These are phyloP conservation scores for Penicillium palitans DNA, from an alignment of 2,329 filamentous ascomycete genomes.

Conservation along the genomic window DNA sequence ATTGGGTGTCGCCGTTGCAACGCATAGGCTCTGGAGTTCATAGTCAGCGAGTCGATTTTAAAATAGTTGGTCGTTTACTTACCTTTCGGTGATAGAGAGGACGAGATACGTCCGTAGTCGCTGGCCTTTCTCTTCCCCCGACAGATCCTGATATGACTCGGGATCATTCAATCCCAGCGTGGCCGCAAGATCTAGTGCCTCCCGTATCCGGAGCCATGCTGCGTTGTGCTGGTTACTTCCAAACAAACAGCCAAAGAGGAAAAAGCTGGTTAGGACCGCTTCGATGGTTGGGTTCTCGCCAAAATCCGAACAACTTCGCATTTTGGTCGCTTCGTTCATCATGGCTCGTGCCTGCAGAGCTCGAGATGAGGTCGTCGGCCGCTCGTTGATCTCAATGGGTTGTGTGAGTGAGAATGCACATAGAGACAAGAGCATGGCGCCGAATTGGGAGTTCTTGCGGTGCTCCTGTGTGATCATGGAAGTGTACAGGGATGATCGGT, in stretches of 20 bases:
- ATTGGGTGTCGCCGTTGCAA: constrained; percentile 46
- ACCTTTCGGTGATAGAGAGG: constrained; percentile 41
- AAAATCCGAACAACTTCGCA: constrained; percentile 46
- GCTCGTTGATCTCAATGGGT: constrained; percentile 47
- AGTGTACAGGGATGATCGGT: constrained; percentile 44
- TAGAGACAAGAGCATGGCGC: constrained; percentile 45
- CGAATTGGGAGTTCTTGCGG: constrained; percentile 45
- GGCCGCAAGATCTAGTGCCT: constrained; percentile 56
- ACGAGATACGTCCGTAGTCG: constrained; percentile 40
- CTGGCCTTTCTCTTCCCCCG: constrained; percentile 42
- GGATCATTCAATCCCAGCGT: constrained; percentile 45
- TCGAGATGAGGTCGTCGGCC: constrained; percentile 36
- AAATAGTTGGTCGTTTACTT: neutral
- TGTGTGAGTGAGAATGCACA: constrained; percentile 49
- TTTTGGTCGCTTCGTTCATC: constrained; percentile 46
- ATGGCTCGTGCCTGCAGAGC: constrained; percentile 43
- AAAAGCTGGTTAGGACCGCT: constrained; percentile 67
- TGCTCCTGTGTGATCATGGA: constrained; percentile 46
- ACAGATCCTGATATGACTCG: constrained; percentile 38
- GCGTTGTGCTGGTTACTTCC: constrained; percentile 72
- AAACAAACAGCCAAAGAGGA: constrained; percentile 71
- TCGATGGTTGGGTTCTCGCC: constrained; percentile 44
- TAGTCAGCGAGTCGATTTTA: constrained; percentile 4
- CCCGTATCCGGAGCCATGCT: constrained; percentile 75
- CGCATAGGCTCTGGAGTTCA: constrained; percentile 40